These are phyloP conservation scores for Kalmanozyma brasiliensis DNA, from an alignment of 1,284 basidiomycete genomes.

Conservation along the genomic window DNA sequence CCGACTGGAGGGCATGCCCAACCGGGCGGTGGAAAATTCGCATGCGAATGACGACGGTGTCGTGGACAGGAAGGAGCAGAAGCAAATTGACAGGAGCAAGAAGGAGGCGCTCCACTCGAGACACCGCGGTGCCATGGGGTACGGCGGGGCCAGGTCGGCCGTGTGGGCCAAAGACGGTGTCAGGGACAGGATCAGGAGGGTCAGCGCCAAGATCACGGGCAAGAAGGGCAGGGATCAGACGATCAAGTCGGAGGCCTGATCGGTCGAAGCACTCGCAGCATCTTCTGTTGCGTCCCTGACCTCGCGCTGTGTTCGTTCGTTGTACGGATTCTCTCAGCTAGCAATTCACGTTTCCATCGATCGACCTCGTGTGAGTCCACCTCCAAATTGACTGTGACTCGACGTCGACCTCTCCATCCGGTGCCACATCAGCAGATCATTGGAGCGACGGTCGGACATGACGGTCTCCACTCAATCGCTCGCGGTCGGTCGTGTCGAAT, in stretches of 20 bases:
- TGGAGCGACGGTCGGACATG: too few relatives aligned
- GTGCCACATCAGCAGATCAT: too few relatives aligned
- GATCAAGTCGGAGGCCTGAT: slow-evolving; percentile 48
- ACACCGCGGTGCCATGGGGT: slow-evolving; percentile 65
- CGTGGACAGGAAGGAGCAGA: slow-evolving; percentile 71
- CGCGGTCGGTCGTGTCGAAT: slow-evolving; percentile 1
- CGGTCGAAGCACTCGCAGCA: neutral
- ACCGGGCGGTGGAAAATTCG: slow-evolving; percentile 71
- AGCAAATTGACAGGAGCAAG: slow-evolving; percentile 68
- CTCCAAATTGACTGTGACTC: too few relatives aligned
- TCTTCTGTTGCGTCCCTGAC: neutral
- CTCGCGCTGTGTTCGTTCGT: too few relatives aligned
- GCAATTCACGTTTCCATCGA: too few relatives aligned
- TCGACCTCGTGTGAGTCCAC: too few relatives aligned
- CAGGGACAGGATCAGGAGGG: slow-evolving; percentile 41
- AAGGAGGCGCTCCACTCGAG: slow-evolving; percentile 68
- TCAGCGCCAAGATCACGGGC: slow-evolving; percentile 38
- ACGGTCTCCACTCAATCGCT: too few relatives aligned
- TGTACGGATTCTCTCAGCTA: too few relatives aligned
- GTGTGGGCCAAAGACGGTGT: slow-evolving; percentile 64
- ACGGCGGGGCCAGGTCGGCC: slow-evolving; percentile 52
- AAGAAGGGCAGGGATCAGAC: slow-evolving; percentile 54
- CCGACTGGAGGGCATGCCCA: slow-evolving; percentile 60
- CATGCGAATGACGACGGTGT: slow-evolving; percentile 71
- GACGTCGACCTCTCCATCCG: too few relatives aligned